Evolutionary conservation across 495 filamentous ascomycete species (phyloP), one percentile per base, ranked within the genome.

Genomic region (Paragyromitra xinjiangensis): DNA sequence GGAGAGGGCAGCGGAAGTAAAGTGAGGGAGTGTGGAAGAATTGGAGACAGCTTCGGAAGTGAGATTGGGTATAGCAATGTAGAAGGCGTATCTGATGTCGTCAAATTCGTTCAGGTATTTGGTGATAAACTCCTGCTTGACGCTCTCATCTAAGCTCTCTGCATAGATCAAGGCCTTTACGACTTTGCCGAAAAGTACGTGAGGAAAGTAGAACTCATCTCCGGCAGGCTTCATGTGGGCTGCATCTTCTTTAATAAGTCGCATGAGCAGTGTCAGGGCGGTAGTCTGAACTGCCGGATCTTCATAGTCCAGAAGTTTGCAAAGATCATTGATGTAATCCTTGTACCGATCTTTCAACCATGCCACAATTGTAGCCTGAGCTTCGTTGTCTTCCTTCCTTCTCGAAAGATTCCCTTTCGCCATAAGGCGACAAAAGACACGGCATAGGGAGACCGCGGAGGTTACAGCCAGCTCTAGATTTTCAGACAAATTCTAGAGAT

Each of bases 391-490:
- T 24, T 87, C 87, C 70, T 87, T 88, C 65, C 85, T 87, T 82
- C 89, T 90, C 11, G 86, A 86, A 77, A 98, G 80, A 75, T 86
- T 88, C 74, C 94, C 94, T n/a, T 86, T 86, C 9, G 91, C 91
- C 80, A 97, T 89, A 64, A 99, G 87, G 73, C 91, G 89, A 80
- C 91, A 89, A 81, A 99, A 97, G n/a, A 94, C 91, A 73, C 94
- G 90, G 82, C 94, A 98, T 37, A 98, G 86, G 1, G 94, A 89
- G 19, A 97, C 91, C 0, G 91, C 89, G 0, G 93, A 92, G 24
- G 90, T 85, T 9, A 91, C 61, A 1, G 74, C 74, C 61, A 77
- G 42, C 40, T 66, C 69, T 0, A 44, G 69, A n/a, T 34, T 39
- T 24, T 56, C 59, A 12, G 51, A 80, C 0, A 84, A 77, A 6